These are phyloP conservation scores for Suaeda aralocaspica DNA, from an alignment of 148 eudicot species.

Conservation along the genomic window DNA sequence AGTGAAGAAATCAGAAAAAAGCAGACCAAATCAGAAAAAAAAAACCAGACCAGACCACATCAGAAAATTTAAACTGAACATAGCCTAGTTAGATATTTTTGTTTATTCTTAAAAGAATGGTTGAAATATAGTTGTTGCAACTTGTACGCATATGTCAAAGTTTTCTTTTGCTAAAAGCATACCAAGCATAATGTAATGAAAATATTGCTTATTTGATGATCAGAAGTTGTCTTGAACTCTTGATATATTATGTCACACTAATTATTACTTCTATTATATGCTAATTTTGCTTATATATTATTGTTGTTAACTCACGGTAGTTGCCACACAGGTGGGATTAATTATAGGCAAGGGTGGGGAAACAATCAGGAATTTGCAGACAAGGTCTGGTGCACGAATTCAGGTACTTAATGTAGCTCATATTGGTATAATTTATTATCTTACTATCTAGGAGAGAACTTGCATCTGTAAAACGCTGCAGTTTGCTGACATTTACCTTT, in stretches of 20 bases:
- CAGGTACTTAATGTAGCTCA: slow-evolving; percentile 52
- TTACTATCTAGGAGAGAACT: not conserved
- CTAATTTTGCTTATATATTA: not conserved
- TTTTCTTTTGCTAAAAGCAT: too few relatives aligned
- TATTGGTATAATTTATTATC: not conserved
- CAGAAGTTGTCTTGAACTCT: not conserved
- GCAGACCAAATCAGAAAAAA: too few relatives aligned
- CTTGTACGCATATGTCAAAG: too few relatives aligned
- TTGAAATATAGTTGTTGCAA: too few relatives aligned
- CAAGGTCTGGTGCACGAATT: slow-evolving; percentile 95
- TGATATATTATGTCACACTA: too few relatives aligned
- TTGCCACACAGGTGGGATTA: slow-evolving; percentile 67
- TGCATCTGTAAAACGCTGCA: not conserved
- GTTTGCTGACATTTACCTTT: not conserved
- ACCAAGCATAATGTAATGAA: not conserved
- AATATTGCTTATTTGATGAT: too few relatives aligned
- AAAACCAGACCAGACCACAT: too few relatives aligned
- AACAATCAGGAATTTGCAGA: slow-evolving; percentile 80
- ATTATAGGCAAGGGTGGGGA: slow-evolving; percentile 96
- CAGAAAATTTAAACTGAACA: too few relatives aligned
- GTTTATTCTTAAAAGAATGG: too few relatives aligned
- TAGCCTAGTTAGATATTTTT: not conserved
- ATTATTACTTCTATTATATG: not conserved
- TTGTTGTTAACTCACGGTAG: not conserved
- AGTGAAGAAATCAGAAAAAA: too few relatives aligned